Percentiles rank a stretch among this genome's conserved stretches.
Evolutionary conservation across 768 basidiomycete species (phyloP).

Genomic region (Naganishia kalamii): DNA sequence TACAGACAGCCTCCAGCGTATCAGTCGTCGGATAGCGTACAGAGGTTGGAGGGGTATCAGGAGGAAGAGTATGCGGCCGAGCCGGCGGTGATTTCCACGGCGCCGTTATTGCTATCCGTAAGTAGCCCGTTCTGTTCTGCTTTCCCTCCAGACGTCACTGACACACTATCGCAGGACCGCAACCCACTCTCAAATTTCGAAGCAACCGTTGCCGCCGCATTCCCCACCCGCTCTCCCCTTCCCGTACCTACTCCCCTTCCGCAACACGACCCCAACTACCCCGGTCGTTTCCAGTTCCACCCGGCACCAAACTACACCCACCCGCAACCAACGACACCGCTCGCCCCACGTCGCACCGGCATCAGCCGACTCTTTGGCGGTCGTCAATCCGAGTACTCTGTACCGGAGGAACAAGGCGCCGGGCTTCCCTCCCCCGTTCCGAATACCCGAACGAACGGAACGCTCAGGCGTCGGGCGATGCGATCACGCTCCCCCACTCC

Average conservation of each 20-base stretch:
- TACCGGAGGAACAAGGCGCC: conserved; percentile 1
- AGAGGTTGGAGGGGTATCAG: not conserved
- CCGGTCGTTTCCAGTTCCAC: conserved; percentile 20
- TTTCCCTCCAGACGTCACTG: not conserved
- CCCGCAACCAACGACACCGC: not conserved
- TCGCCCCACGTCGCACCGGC: not conserved
- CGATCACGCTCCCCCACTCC: conserved; percentile 4
- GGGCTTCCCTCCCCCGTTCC: not conserved
- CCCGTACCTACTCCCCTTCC: not conserved
- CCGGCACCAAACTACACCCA: conserved; percentile 10
- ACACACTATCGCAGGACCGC: not conserved
- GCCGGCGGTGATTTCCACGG: not conserved
- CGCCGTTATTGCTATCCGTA: not conserved
- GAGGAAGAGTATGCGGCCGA: not conserved
- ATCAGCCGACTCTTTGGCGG: not conserved
- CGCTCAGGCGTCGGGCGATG: conserved; percentile 7
- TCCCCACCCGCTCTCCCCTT: not conserved
- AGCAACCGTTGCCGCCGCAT: conserved; percentile 21
- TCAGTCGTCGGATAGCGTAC: conserved; percentile 1
- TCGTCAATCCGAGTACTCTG: not conserved
- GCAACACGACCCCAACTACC: conserved; percentile 22
- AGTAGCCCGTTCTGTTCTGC: not conserved
- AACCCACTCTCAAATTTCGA: conserved; percentile 22
- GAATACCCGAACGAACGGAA: not conserved
- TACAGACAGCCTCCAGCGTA: conserved; percentile 6